Percentiles rank a stretch among this genome's conserved stretches.
Conservation (phyloP, 257 asterid genomes). For the Datura wrightii region DNA sequence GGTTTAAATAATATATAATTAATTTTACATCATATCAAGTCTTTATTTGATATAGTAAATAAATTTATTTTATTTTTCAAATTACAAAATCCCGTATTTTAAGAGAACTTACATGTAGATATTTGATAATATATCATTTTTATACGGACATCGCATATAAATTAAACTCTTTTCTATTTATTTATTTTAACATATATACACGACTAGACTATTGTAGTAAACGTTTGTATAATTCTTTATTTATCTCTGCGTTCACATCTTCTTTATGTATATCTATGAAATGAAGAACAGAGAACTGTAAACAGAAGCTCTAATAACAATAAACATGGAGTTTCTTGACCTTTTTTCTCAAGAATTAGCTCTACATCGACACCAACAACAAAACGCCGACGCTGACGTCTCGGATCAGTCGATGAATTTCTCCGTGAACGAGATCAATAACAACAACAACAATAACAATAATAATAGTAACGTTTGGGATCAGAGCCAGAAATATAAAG, state of each 20-base stretch:
- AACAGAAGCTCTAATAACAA: neutral
- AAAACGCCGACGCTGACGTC: neutral
- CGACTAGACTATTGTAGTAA: neutral
- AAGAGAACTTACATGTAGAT: too few species aligned
- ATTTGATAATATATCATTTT: too few species aligned
- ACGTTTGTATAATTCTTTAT: neutral
- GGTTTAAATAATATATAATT: too few species aligned
- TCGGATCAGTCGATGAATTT: slow-evolving; percentile 22
- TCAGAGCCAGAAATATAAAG: slow-evolving; percentile 58
- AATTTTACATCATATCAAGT: too few species aligned
- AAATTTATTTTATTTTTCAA: too few species aligned
- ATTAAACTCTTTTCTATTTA: too few species aligned
- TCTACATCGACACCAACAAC: slow-evolving; percentile 39
- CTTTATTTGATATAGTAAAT: too few species aligned
- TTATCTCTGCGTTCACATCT: neutral
- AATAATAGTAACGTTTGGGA: neutral
- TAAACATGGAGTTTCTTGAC: slow-evolving; percentile 50
- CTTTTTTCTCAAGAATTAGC: slow-evolving; percentile 49
- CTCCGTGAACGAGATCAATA: neutral
- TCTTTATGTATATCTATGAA: neutral
- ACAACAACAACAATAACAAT: slow-evolving; percentile 2
- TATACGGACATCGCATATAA: too few species aligned
- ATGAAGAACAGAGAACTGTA: neutral
- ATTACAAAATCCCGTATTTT: too few species aligned
- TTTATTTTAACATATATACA: neutral